These are phyloP conservation scores for Metschnikowia lochheadii DNA, from an alignment of 805 yeast genomes.

Conservation along the genomic window DNA sequence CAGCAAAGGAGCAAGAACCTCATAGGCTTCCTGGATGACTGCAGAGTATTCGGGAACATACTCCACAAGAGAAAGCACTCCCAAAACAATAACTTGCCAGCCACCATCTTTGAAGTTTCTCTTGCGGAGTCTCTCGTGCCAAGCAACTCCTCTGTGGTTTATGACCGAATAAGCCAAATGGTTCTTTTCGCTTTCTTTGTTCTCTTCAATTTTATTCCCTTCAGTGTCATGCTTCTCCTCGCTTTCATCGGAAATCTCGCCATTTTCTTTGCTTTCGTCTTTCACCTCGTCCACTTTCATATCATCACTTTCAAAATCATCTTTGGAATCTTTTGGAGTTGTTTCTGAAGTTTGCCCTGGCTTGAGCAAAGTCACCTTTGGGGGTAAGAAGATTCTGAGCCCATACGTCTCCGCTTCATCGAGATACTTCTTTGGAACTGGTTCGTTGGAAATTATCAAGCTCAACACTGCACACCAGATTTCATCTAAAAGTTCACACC, in stretches of 20 bases:
- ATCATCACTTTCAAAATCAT: not conserved
- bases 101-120: conserved; percentile 78
- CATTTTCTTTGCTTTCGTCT: conserved; percentile 16
- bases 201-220: conserved; percentile 19
- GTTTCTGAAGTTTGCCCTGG: conserved; percentile 8
- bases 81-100: conserved; percentile 78
- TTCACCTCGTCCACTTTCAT: conserved; percentile 20
- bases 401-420: conserved; percentile 34
- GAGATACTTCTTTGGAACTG: conserved; percentile 24
- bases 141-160: conserved; percentile 56
- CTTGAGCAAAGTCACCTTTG: conserved; percentile 21
- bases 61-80: conserved; percentile 60
- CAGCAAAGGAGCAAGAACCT: conserved; percentile 52
- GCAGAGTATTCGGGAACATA: conserved; percentile 51
- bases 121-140: conserved; percentile 75
- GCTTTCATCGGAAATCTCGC: conserved; percentile 14
- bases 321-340: not conserved
- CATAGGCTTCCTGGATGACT: conserved; percentile 48
- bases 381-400: conserved; percentile 30
- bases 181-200: conserved; percentile 17
- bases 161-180: conserved; percentile 47
- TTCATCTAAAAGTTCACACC: conserved; percentile 57
- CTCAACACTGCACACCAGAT: conserved; percentile 63
- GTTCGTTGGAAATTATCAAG: conserved; percentile 45
- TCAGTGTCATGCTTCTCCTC: conserved; percentile 9